Base-by-base conservation (phyloP, 139 green algal genomes). In the Monoraphidium neglectum region DNA sequence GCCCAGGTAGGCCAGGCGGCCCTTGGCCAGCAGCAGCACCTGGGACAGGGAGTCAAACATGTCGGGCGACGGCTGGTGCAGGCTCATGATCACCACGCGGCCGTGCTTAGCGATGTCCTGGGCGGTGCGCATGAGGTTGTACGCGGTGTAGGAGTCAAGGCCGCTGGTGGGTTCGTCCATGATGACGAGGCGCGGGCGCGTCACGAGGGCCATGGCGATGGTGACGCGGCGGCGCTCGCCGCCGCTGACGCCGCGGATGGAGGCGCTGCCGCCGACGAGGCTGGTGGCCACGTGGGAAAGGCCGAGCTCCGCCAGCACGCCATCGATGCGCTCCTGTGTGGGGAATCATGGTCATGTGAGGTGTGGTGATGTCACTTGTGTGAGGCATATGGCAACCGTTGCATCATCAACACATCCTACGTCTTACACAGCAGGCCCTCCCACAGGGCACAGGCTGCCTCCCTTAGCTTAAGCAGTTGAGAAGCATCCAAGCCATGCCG, bases 131-230 rank as follows among this genome's bases (percentile, higher is more conserved):
- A 83, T 51, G 37, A 57, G 54, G 18, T 83, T 86, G 5, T 76
- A 38, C 0, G 90, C 87, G 0, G 87, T 91, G 77, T 76, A 89
- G 32, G 63, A 85, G 85, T 96, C 92, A 36, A 95, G 86, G 1
- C 92, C 92, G 26, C 62, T 86, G 57, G 87, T 94, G n/a, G 92
- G 91, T 80, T 95, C 91, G 64, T 85, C 85, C 70, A 86, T 54
- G 26, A 87, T 49, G 49, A 87, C 57, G 43, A 89, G n/a, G 46
- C 32, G 24, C 15, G 89, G 89, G 12, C 83, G 66, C 0, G 74
- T 89, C 16, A 94, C 78, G 28, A 96, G 81, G 82, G 94, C 92
- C 81, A 94, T 93, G 23, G 64, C 91, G 16, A 92, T 90, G 2
- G 84, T 80, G 4, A 95, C 82, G 24, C 91, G 76, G 53, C 87